Evolutionary conservation across 805 yeast genomes (phyloP), one percentile per base, ranked within the genome.

Genomic region (Maudiozyma bulderi): DNA sequence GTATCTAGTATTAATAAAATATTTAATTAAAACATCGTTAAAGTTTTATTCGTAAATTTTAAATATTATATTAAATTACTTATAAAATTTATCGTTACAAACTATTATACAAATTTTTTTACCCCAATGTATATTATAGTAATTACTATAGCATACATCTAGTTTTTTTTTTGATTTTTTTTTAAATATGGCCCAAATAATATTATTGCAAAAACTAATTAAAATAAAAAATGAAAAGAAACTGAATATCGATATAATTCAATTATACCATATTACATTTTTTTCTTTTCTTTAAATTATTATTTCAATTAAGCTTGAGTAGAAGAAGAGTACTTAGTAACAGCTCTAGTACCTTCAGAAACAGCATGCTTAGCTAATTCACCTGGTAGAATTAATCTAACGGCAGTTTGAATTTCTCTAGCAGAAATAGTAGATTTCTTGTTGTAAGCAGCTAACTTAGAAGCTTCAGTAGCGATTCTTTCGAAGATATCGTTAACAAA

Each of bases 281-380:
- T 15, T 34, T 35, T 35, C 13, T 35, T 32, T 32, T 11, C 13
- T 32, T 32, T 35, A 13, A 47, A 15, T 43, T 14, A 9, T n/a
- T 35, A 35, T 13, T 15, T n/a, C 13, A 52, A 48, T 64, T 62
- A 70, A 62, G 73, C 74, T 58, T 64, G 67, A 58, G 72, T 65
- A 46, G 74, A 67, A 67, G 95, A 84, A 65, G 95, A 84, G 81
- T 87, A 88, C 78, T 88, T 88, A 73, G 96, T 86, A 65, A 88
- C 95, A 72, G 96, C 95, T 82, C 95, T 86, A 62, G 96, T 88
- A 80, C 97, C 97, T 78, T 90, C 98, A 65, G 95, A 85, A 65
- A 89, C 95, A 67, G 97, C 96, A 76, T 90, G 97, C 81, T 89
- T 89, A 62, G 96, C 96, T 71, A 90, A 81, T 79, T 90, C 97